phyloP scores from a whole-genome alignment of 192 early-diverging fungal species.

The Martensiomyces pterosporus region DNA sequence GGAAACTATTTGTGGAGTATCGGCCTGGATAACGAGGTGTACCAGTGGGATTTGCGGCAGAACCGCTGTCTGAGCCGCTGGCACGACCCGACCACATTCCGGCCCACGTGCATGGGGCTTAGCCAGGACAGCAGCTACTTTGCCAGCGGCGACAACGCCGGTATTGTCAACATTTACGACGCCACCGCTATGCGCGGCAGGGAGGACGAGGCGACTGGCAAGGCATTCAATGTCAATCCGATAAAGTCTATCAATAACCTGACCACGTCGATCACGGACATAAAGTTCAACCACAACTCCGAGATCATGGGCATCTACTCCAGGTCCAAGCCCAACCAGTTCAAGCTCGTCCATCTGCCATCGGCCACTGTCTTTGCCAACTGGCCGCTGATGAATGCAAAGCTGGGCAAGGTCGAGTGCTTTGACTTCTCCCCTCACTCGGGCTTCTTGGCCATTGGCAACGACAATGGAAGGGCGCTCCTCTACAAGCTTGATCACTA shows the following conservation, averaged over 20 bases:
- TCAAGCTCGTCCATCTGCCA: conserved; percentile 80
- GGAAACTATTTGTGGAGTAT: conserved; percentile 72
- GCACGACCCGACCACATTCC: conserved; percentile 77
- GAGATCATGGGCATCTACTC: conserved; percentile 80
- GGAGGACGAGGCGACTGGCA: conserved; percentile 10
- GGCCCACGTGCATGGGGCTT: conserved; percentile 64
- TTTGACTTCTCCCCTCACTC: conserved; percentile 89
- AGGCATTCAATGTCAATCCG: conserved; percentile 54
- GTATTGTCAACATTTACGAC: conserved; percentile 91
- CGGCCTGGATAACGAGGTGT: conserved; percentile 79
- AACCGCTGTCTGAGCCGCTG: conserved; percentile 75
- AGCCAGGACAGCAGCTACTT: conserved; percentile 72
- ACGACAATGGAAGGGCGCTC: conserved; percentile 83
- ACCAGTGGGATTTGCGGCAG: conserved; percentile 80
- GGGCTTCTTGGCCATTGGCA: conserved; percentile 86
- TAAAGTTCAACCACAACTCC: conserved; percentile 83
- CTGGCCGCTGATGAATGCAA: conserved; percentile 87
- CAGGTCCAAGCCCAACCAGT: conserved; percentile 66
- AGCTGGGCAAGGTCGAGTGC: conserved; percentile 73
- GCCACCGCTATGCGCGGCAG: conserved; percentile 9
- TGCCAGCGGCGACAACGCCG: conserved; percentile 78
- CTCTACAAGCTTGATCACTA: conserved; percentile 77
- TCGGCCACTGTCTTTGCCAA: conserved; percentile 80
- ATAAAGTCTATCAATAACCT: conserved; percentile 79
- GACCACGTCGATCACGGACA: conserved; percentile 70